Conservation (phyloP, 371 early-diverging fungal species). For the Mycotypha africana region DNA sequence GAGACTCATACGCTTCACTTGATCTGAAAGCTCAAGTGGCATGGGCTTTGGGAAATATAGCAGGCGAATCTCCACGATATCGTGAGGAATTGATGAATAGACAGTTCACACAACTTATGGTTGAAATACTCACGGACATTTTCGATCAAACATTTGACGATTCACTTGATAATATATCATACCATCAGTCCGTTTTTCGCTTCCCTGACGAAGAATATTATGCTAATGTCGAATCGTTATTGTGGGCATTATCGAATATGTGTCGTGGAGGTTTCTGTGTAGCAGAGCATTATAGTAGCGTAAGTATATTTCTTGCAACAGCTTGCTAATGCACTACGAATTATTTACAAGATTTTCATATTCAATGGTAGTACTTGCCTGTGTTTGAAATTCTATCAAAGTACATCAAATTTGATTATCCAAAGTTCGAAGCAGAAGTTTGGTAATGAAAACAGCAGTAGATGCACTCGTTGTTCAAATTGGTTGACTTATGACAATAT, state of each 20-base stretch:
- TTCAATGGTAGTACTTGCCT: constrained; percentile 34
- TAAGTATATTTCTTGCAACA: too few relatives aligned
- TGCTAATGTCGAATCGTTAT: constrained; percentile 27
- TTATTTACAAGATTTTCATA: not conserved
- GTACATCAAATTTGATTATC: constrained; percentile 43
- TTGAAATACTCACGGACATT: constrained; percentile 6
- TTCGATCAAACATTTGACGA: too few relatives aligned
- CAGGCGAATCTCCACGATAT: constrained; percentile 34
- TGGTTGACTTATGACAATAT: not conserved
- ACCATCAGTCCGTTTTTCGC: not conserved
- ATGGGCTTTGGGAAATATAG: constrained; percentile 48
- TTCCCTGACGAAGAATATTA: constrained; percentile 19
- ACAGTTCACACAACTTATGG: constrained; percentile 11
- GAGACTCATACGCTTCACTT: constrained; percentile 2
- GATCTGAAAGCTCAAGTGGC: constrained; percentile 42
- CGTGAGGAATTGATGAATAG: constrained; percentile 28
- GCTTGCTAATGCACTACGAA: not conserved
- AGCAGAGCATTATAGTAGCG: constrained; percentile 26
- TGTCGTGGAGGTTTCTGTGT: constrained; percentile 39
- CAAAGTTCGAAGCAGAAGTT: constrained; percentile 43
- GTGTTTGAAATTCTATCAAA: constrained; percentile 44
- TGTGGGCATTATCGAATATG: constrained; percentile 45
- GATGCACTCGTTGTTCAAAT: too few relatives aligned
- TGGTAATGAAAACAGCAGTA: too few relatives aligned
- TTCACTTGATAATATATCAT: too few relatives aligned